phyloP scores from a whole-genome alignment of 371 early-diverging fungal genomes.

The Lichtheimia corymbifera region DNA sequence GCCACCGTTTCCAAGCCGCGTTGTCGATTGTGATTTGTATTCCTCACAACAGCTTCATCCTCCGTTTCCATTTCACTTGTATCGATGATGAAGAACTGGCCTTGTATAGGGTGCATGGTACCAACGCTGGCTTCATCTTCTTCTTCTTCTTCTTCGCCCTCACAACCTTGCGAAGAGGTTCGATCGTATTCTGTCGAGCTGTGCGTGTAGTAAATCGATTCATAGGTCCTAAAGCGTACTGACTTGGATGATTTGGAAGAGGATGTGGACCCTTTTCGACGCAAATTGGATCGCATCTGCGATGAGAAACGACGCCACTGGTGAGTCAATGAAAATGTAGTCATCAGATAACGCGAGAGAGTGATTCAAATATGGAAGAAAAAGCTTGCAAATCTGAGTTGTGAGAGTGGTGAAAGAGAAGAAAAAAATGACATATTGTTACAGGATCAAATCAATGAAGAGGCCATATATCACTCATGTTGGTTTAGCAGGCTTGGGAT shows the following conservation, averaged over 20 bases:
- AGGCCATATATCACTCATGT: too few species aligned
- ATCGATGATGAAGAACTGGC: constrained; percentile 16
- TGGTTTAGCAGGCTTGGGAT: too few species aligned
- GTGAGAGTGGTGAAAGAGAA: too few species aligned
- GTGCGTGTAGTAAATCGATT: constrained; percentile 43
- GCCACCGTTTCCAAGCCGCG: constrained; percentile 19
- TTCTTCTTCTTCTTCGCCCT: too few species aligned
- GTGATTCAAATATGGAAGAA: too few species aligned
- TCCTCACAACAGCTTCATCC: constrained; percentile 17
- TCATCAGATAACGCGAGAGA: too few species aligned
- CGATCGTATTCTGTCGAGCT: constrained; percentile 45
- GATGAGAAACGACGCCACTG: constrained; percentile 18
- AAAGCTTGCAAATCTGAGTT: too few species aligned
- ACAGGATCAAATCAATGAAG: too few species aligned
- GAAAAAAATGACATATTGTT: too few species aligned
- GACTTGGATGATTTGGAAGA: constrained; percentile 20
- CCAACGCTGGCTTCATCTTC: constrained; percentile 9
- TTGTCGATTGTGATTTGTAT: constrained; percentile 26
- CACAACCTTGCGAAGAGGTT: constrained; percentile 15
- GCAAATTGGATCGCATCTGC: constrained; percentile 10
- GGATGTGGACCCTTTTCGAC: constrained; percentile 21
- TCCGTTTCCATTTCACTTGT: constrained; percentile 14
- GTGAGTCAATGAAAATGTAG: constrained; percentile 8
- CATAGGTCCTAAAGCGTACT: constrained; percentile 37
- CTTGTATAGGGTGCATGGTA: constrained; percentile 13